Base-by-base conservation (phyloP, 2,329 filamentous ascomycete genomes). In the Cytospora paraplurivora region DNA sequence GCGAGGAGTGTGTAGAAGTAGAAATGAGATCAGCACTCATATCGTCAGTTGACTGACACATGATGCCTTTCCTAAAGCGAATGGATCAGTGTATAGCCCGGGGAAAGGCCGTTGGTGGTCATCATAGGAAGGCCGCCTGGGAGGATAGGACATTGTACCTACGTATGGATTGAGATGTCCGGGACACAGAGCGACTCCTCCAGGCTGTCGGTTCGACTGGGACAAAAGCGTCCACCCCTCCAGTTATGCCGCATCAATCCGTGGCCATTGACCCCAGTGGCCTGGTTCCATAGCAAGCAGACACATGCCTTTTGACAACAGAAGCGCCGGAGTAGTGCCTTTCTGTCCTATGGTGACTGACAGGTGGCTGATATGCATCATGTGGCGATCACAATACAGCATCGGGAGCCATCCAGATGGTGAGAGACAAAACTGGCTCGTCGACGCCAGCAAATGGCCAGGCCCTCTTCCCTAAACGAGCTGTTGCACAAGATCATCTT, bases 21-120 rank as follows among this genome's bases (percentile, higher is more conserved):
- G 10, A 54, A 27, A 21, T 41, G 19, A 62, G 15, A n/a, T n/a
- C 52, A 17, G 34, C 52, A 52, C 38, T 4, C 12, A 19, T 34
- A 38, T 34, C 19, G 41, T 51, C 49, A 41, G 19, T 44, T 34
- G 6, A 17, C 61, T 58, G 49, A 58, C 49, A 58, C 49, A 58
- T 56, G 55, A 49, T 33, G 13, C n/a, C 32, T 62, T 62, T 62
- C 47, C 50, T 54, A 32, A 62, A 58, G 58, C 58, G 58, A 54
- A 32, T 44, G 57, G 58, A 60, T 12, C 44, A 47, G 44, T n/a
- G 21, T 47, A 53, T 37, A 17, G 34, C 52, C 58, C 50, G 49
- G 58, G 32, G 12, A 49, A 52, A 44, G 35, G 55, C 49, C 41
- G 35, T 35, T 35, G 53, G 51, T 61, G 27, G 35, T 35, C 35